Percentiles rank a stretch among this genome's conserved stretches.
Conservation (phyloP, 2,329 filamentous ascomycete genomes). For the Leptographium procerum region DNA sequence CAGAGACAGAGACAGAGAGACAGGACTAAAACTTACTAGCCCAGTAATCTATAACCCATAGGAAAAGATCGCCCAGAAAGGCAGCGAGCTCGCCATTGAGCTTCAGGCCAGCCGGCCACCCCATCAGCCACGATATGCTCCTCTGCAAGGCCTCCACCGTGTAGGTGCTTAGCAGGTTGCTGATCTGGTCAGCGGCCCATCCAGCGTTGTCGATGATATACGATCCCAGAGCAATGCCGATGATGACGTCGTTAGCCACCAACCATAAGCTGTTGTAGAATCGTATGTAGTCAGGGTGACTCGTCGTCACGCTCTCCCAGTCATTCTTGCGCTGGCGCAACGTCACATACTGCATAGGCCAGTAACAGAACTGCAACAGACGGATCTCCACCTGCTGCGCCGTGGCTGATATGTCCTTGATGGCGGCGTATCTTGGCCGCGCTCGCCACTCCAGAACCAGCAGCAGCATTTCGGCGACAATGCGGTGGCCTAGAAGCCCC, state of each 20-base stretch:
- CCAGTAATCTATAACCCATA: conserved; percentile 99
- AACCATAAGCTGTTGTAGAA: conserved; percentile 99
- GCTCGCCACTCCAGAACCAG: conserved; percentile 74
- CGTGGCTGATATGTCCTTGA: conserved; percentile 93
- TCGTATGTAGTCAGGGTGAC: conserved; percentile 93
- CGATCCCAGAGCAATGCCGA: conserved; percentile 88
- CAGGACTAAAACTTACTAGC: conserved; percentile 48
- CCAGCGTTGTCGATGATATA: conserved; percentile 93
- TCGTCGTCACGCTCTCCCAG: conserved; percentile 92
- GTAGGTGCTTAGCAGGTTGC: conserved; percentile 63
- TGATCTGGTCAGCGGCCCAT: conserved; percentile 72
- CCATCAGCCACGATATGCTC: conserved; percentile 93
- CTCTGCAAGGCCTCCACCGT: conserved; percentile 78
- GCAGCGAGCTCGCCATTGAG: conserved; percentile 84
- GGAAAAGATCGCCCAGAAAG: conserved; percentile 90
- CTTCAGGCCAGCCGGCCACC: conserved; percentile 88
- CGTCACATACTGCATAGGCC: conserved; percentile 93
- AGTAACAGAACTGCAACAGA: conserved; percentile 96
- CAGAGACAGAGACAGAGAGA: too few relatives aligned
- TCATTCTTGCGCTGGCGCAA: conserved; percentile 79
- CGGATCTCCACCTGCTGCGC: conserved; percentile 96
- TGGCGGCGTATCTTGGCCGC: conserved; percentile 64
- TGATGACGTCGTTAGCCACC: conserved; percentile 96
- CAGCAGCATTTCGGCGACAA: conserved; percentile 69
- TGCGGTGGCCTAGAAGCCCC: conserved; percentile 65